Conservation (phyloP, 2,329 filamentous ascomycete genomes). For the Cladophialophora yegresii region DNA sequence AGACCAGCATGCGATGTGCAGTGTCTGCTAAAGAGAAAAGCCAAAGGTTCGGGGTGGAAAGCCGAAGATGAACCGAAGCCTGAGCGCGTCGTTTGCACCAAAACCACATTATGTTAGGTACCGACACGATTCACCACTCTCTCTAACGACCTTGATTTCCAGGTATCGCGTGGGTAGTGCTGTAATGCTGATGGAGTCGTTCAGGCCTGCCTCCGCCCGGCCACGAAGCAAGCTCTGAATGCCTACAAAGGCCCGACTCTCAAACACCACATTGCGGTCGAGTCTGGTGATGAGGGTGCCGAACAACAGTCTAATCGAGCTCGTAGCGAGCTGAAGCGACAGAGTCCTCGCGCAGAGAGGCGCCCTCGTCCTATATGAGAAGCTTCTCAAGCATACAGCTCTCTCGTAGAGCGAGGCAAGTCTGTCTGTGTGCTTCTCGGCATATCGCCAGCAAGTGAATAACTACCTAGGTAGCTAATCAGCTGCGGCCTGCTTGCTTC, state of each 20-base stretch:
- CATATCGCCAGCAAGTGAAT: too few relatives aligned
- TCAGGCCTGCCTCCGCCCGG: neutral
- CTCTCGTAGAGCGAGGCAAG: too few relatives aligned
- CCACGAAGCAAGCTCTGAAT: neutral
- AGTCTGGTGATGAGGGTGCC: too few relatives aligned
- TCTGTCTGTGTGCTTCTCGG: too few relatives aligned
- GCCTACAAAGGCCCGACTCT: neutral
- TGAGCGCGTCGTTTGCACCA: neutral
- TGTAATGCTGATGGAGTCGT: neutral
- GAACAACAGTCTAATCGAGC: too few relatives aligned
- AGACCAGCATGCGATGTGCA: neutral
- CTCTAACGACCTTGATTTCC: neutral
- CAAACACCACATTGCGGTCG: too few relatives aligned
- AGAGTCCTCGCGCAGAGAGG: too few relatives aligned
- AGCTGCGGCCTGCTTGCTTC: too few relatives aligned
- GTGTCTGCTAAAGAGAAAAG: neutral
- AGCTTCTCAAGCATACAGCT: too few relatives aligned
- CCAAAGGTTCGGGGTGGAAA: neutral
- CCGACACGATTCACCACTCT: neutral
- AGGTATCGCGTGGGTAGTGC: neutral
- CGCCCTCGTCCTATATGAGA: too few relatives aligned
- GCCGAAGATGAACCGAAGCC: neutral
- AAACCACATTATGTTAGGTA: neutral
- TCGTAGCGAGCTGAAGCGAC: too few relatives aligned
- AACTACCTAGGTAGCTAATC: too few relatives aligned